These are phyloP conservation scores for Trifolium pratense DNA, from an alignment of 306 rosid genomes.

Conservation along the genomic window DNA sequence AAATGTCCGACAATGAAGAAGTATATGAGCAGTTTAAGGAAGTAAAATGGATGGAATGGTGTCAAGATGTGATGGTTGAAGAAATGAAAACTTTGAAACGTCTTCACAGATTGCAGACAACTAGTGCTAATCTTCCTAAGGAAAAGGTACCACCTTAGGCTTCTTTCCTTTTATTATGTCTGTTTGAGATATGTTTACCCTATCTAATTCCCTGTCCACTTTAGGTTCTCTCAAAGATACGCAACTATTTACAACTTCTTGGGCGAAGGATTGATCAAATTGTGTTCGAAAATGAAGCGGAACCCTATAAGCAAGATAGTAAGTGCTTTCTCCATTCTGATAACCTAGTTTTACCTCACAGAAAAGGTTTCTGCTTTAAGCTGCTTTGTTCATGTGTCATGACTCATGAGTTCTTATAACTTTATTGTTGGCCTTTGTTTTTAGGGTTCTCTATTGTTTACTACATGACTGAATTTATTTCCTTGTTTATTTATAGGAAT, in stretches of 20 bases:
- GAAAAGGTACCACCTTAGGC: constrained; percentile 62
- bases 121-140: constrained; percentile 94
- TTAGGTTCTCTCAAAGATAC: constrained; percentile 92
- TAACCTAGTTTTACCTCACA: neutral
- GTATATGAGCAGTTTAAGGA: constrained; percentile 98
- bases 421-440: constrained; percentile 10
- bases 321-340: constrained; percentile 49
- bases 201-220: constrained; percentile 16
- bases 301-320: constrained; percentile 88
- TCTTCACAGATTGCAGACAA: constrained; percentile 85
- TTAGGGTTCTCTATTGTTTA: neutral
- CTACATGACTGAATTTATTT: neutral
- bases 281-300: constrained; percentile 81
- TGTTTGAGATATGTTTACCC: neutral
- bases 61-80: constrained; percentile 89
- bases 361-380: constrained; percentile 2
- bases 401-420: neutral
- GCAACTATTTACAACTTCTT: constrained; percentile 92
- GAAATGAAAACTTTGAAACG: constrained; percentile 87
- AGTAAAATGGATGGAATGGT: constrained; percentile 99
- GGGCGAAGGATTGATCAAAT: constrained; percentile 93
- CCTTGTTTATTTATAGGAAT: constrained; percentile 66
- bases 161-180: constrained; percentile 13
- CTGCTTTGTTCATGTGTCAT: constrained; percentile 16
- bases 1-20: constrained; percentile 96